Base-by-base conservation (phyloP, 768 basidiomycete genomes). In the Boletus sp. region DNA sequence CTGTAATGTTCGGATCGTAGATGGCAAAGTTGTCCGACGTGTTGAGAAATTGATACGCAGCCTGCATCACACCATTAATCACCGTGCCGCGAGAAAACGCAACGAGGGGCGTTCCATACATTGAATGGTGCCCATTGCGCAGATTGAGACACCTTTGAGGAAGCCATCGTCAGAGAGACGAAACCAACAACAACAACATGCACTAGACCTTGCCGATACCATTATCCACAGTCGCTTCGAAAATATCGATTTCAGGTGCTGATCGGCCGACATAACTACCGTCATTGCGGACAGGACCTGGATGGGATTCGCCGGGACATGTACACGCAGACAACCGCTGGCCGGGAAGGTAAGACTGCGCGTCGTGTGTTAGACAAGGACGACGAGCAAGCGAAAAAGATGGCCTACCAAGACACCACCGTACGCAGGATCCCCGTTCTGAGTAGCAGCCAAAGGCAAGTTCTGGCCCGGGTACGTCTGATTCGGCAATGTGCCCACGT, bases 401-500 rank as follows among this genome's bases (percentile, higher is more conserved):
- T 2, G 23, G 32, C 13, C 27, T 47, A 70, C 69, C 55, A 70
- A 59, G 33, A 61, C 69, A 35, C 48, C 60, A 23, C 64, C 66
- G 25, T 67, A 45, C 3, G 37, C 63, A 0, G 73, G 72, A 55
- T 79, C 77, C 23, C 77, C 77, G 19, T 70, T 67, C 32, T 68
- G 66, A 4, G 62, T 40, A 49, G 81, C 78, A 17, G 77, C 76
- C 4, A 73, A 54, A 11, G 87, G 87, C 13, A 60, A 57, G 15
- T 67, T 74, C 52, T 64, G 52, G 7, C 75, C 79, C 8, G 77
- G 74, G 50, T 74, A 64, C 11, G 87, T 85, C 64, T 92, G 90
- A 62, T 92, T 93, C 3, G 79, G 77, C 40, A 90, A 76, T 2
- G 89, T 91, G 2, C 90, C 91, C 3, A 89, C 76, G 56, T 93